These are phyloP conservation scores for Pleurotus tuber-regium DNA, from an alignment of 768 basidiomycete species.

Conservation along the genomic window DNA sequence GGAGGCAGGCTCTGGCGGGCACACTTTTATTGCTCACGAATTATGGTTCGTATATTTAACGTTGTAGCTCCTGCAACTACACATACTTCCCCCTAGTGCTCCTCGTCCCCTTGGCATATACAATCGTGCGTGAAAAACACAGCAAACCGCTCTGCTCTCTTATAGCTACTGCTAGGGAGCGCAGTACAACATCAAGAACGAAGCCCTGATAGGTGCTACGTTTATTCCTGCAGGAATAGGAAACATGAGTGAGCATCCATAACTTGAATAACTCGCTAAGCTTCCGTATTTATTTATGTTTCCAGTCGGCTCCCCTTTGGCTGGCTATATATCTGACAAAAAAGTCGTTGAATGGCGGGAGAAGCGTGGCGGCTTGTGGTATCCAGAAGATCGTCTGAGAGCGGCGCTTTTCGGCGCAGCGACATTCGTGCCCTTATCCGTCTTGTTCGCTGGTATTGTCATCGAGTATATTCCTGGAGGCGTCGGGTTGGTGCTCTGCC, in stretches of 20 bases:
- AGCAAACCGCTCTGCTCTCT: background rate
- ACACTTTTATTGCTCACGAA: constrained; percentile 30
- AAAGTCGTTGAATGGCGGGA: constrained; percentile 36
- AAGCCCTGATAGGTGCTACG: constrained; percentile 37
- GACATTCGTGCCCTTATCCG: constrained; percentile 41
- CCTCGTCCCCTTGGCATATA: constrained; percentile 48
- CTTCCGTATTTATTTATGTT: background rate
- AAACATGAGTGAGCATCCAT: constrained; percentile 31
- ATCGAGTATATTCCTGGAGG: constrained; percentile 34
- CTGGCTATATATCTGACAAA: constrained; percentile 44
- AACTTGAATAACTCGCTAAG: too few species aligned
- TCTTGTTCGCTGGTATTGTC: constrained; percentile 35
- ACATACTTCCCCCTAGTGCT: constrained; percentile 18
- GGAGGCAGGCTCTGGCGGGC: background rate
- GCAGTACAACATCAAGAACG: constrained; percentile 39
- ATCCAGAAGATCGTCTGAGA: constrained; percentile 51
- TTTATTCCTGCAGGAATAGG: constrained; percentile 41
- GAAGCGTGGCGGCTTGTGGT: constrained; percentile 40
- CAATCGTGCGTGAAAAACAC: constrained; percentile 34
- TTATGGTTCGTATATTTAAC: constrained; percentile 28
- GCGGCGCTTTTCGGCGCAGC: constrained; percentile 35
- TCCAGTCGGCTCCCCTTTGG: constrained; percentile 45
- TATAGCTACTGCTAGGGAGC: constrained; percentile 31
- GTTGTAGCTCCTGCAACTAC: background rate
- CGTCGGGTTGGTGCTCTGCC: constrained; percentile 46